Evolutionary conservation across 768 basidiomycete genomes (phyloP).

Genomic region (Nidula microcarpa): DNA sequence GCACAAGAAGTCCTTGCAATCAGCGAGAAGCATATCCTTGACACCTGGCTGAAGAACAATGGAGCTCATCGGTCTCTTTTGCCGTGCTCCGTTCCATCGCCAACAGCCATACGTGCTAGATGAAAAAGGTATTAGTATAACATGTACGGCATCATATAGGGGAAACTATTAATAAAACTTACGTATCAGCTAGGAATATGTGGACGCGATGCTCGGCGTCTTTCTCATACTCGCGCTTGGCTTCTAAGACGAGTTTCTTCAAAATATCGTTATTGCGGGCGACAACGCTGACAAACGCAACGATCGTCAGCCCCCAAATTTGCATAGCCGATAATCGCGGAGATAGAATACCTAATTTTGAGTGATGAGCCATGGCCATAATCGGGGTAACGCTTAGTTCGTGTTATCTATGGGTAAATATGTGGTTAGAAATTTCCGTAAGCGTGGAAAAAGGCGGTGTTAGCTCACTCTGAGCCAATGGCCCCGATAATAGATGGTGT

Average conservation of each 20-base stretch:
- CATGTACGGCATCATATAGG: background rate
- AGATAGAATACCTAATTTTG: constrained; percentile 64
- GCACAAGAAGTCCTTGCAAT: constrained; percentile 80
- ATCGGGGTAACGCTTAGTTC: constrained; percentile 73
- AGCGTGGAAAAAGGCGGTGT: constrained; percentile 3
- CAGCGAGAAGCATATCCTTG: constrained; percentile 85
- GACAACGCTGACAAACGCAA: constrained; percentile 57
- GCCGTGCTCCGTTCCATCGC: constrained; percentile 86
- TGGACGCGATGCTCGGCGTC: constrained; percentile 89
- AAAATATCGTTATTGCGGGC: constrained; percentile 86
- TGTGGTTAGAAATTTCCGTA: constrained; percentile 9
- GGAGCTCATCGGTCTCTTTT: constrained; percentile 90
- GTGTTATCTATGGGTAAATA: constrained; percentile 57
- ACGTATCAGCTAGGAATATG: constrained; percentile 88
- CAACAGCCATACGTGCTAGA: constrained; percentile 69
- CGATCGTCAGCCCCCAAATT: constrained; percentile 4
- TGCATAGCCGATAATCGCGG: constrained; percentile 1
- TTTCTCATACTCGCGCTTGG: constrained; percentile 86
- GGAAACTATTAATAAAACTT: constrained; percentile 27
- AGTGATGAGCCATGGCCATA: constrained; percentile 71
- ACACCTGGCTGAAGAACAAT: constrained; percentile 88
- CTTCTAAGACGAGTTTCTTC: constrained; percentile 83
- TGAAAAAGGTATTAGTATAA: constrained; percentile 3
- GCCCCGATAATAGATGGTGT: constrained; percentile 87
- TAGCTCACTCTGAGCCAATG: constrained; percentile 77